Evolutionary conservation across 805 yeast species (phyloP).

Genomic region (Lipomyces orientalis): DNA sequence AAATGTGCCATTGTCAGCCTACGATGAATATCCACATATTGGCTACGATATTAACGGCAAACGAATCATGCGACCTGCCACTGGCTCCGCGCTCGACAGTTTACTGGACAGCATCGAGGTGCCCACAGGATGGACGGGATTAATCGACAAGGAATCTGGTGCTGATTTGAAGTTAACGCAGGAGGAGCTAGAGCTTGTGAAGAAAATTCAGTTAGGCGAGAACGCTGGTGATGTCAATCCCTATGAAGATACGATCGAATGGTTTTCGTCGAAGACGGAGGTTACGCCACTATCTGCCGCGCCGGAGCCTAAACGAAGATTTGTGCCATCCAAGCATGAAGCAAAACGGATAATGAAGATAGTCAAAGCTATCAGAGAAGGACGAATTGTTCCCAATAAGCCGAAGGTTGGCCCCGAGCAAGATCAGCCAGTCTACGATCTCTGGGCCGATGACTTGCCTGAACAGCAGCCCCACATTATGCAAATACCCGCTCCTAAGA

Average conservation of each 20-base stretch:
- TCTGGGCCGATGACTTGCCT: slow-evolving; percentile 78
- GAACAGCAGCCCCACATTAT: slow-evolving; percentile 70
- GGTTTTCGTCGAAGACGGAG: slow-evolving; percentile 88
- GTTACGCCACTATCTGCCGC: slow-evolving; percentile 89
- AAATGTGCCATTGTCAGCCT: slow-evolving; percentile 88
- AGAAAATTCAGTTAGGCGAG: slow-evolving; percentile 83
- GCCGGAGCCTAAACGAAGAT: slow-evolving; percentile 97
- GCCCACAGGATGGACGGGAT: slow-evolving; percentile 99
- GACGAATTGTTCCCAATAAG: slow-evolving; percentile 82
- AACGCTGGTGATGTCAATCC: slow-evolving; percentile 86
- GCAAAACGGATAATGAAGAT: slow-evolving; percentile 96
- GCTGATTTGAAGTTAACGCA: slow-evolving; percentile 75
- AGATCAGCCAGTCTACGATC: slow-evolving; percentile 59
- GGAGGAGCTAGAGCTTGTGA: slow-evolving; percentile 88
- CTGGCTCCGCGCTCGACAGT: slow-evolving; percentile 91
- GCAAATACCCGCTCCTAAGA: slow-evolving; percentile 93
- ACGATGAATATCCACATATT: slow-evolving; percentile 96
- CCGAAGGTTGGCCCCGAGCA: slow-evolving; percentile 58
- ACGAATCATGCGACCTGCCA: slow-evolving; percentile 98
- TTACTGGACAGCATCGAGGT: slow-evolving; percentile 87
- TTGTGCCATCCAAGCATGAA: slow-evolving; percentile 95
- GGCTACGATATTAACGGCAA: slow-evolving; percentile 98
- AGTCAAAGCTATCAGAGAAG: slow-evolving; percentile 95
- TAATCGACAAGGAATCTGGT: slow-evolving; percentile 89
- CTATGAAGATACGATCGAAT: slow-evolving; percentile 91